Evolutionary conservation across 192 early-diverging fungal species (phyloP), one percentile per base, ranked within the genome.

Genomic region (Rhizophagus sp.): DNA sequence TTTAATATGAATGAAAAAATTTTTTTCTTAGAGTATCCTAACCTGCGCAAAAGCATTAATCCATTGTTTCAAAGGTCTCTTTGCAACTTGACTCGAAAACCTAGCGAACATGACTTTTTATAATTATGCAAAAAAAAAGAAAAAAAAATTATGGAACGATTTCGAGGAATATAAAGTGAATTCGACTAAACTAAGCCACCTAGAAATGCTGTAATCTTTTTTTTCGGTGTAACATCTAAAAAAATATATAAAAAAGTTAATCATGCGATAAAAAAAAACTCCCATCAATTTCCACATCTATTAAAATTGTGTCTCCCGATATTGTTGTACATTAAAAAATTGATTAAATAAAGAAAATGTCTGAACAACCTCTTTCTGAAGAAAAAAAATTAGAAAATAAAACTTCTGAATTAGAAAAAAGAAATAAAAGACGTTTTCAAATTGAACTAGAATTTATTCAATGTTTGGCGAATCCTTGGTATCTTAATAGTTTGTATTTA

Each of bases 401-500:
- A 30, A 3, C 63, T 12, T 65, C 27, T 2, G 63, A 65, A 12
- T 11, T 24, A 65, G 63, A 65, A 27, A 30, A 36, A 41, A 25
- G 17, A 17, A 19, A 36, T 36, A 36, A 1, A 69, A 25, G 33
- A 76, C 90, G 97, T 27, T 97, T 97, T 79, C 90, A 93, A 81
- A 90, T 96, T 24, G 97, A 98, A 85, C 89, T 98, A 49, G 97
- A 99, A 86, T 99, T 99, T 89, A 88, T 99, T 17, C 96, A 97
- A 84, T 96, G 94, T 79, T 87, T 99, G 17, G 90, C 96, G 49
- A 99, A 97, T 84, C 97, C 97, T 24, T 92, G 92, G 90, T 99
- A 99, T 79, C 88, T 99, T 50, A 94, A 96, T 81, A 89, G 92
- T 94, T 90, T 30, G 57, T 65, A 62, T 34, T 12, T 12, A 63